These are phyloP conservation scores for Lotus japonicus DNA, from an alignment of 306 rosid genomes.

Conservation along the genomic window DNA sequence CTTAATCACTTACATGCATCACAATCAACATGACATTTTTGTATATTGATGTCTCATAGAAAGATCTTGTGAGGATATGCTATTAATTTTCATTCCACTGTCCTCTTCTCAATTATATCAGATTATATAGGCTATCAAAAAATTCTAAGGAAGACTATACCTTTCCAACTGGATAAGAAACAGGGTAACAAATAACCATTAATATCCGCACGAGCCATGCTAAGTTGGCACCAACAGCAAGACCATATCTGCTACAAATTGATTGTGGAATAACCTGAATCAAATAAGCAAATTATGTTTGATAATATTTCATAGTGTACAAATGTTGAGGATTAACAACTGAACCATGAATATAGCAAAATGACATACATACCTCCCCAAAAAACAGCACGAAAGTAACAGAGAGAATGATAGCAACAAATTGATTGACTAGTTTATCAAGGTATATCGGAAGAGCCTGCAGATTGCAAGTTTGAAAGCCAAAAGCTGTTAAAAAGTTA, in stretches of 20 bases:
- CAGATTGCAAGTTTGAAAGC: conserved; percentile 40
- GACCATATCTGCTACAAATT: conserved; percentile 92
- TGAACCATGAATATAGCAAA: background rate
- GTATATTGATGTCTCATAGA: background rate
- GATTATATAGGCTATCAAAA: conserved; percentile 7
- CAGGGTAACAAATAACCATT: conserved; percentile 84
- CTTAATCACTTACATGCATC: background rate
- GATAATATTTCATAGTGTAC: background rate
- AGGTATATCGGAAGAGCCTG: conserved; percentile 98
- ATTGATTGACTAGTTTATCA: conserved; percentile 84
- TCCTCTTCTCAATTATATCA: background rate
- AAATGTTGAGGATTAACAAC: background rate
- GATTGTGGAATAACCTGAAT: conserved; percentile 96
- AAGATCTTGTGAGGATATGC: background rate
- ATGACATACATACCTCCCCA: conserved; percentile 69
- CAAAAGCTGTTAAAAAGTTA: conserved; percentile 24
- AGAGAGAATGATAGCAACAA: conserved; percentile 87
- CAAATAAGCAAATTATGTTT: background rate
- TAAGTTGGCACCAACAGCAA: conserved; percentile 91
- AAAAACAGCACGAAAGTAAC: conserved; percentile 88
- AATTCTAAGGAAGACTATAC: conserved; percentile 29
- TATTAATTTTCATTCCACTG: background rate
- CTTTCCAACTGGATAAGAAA: conserved; percentile 92
- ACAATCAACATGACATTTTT: background rate
- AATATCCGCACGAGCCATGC: conserved; percentile 71